Evolutionary conservation across 805 yeast species (phyloP).

Genomic region (Blastobotrys muscicola): DNA sequence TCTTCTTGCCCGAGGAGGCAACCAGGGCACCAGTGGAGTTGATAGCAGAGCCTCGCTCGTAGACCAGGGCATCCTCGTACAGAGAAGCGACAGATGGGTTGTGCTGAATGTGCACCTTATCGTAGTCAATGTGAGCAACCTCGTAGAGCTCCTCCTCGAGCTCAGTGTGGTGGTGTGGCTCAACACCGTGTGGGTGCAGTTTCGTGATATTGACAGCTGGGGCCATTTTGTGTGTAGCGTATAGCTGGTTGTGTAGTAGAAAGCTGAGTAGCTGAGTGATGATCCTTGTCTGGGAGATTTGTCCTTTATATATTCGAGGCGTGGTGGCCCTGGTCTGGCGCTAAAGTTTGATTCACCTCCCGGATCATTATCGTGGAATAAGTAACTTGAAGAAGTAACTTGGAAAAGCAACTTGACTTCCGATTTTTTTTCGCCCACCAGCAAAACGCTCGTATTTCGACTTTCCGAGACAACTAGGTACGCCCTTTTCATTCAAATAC

Average conservation of each 20-base stretch:
- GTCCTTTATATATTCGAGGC: no score
- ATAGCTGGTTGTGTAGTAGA: background rate
- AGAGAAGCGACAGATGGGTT: conserved; percentile 88
- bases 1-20: conserved; percentile 91
- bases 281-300: no score
- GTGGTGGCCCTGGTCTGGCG: no score
- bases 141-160: conserved; percentile 32
- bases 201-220: conserved; percentile 33
- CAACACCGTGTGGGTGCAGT: conserved; percentile 35
- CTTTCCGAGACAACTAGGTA: no score
- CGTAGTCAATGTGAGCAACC: conserved; percentile 34
- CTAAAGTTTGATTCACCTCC: no score
- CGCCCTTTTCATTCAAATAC: no score
- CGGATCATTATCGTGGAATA: no score
- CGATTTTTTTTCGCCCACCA: no score
- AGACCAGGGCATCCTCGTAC: conserved; percentile 82
- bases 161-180: conserved; percentile 32
- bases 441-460: no score
- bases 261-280: background rate
- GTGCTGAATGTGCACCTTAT: conserved; percentile 42
- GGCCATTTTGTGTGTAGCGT: conserved; percentile 22
- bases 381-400: no score
- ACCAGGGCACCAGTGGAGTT: conserved; percentile 89
- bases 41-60: conserved; percentile 84
- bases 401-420: no score